Evolutionary conservation across 2,329 filamentous ascomycete species (phyloP), one percentile per base, ranked within the genome.

Genomic region (Phaeosphaeriaceae sp.): DNA sequence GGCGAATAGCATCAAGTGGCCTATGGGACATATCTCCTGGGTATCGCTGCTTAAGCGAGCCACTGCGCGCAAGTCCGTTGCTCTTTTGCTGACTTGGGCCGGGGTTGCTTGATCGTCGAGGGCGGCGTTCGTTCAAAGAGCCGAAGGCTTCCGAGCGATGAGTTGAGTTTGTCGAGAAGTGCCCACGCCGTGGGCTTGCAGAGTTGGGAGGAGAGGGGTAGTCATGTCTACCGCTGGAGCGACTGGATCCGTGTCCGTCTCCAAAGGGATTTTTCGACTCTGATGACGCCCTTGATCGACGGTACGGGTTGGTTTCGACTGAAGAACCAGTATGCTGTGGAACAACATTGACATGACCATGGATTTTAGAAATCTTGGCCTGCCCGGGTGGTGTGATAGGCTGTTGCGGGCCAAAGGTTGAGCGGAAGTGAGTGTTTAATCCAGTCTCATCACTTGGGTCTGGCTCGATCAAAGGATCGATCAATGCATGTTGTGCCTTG

Each of bases 361-460:
- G 49, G 46, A 60, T 55, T 50, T 70, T 67, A 54, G 48, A 17
- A 13, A 63, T 57, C 52, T 66, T 56, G 38, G 64, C 63, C 42
- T 61, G 67, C 47, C 47, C 63, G 44, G 69, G 71, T 43, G 67
- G 71, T 51, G 67, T 66, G 40, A 66, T 58, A 29, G 61, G 65
- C 42, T 64, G 54, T 46, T 71, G 56, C 17, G 72, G 68, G 38
- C 71, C 73, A 54, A 77, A 78, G 7, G 77, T 78, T 39, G 75
- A 76, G 47, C 74, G 72, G 63, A 85, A 82, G 54, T 83, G 83
- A 3, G 79, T 77, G 50, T 83, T 83, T n/a, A 82, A 82, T 37
- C 87, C 86, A 39, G 84, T 87, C 66, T 88, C 84, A 54, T 87
- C 82, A 52, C 79, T 83, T 12, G 87, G 87, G 54, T 89, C 85